Conservation (phyloP, 305 asterid genomes). For the Fraxinus velutina region DNA sequence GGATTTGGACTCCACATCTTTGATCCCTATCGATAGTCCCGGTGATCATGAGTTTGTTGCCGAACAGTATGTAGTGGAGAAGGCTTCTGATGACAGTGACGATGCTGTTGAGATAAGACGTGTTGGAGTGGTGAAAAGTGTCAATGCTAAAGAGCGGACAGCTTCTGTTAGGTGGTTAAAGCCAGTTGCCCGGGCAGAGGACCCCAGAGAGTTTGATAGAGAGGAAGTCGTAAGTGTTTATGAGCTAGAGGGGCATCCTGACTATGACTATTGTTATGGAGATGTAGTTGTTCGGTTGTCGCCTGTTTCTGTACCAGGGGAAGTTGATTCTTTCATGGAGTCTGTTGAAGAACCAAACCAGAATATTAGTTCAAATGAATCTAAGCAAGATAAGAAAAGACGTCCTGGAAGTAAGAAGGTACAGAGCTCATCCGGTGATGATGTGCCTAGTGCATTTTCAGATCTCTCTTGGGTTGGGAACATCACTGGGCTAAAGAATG, state of each 20-base stretch:
- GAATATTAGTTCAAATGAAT: conserved; percentile 34
- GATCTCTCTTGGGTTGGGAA: conserved; percentile 98
- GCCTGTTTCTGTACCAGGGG: conserved; percentile 54
- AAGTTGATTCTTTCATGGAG: conserved; percentile 28
- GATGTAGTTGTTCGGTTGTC: conserved; percentile 92
- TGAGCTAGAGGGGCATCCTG: conserved; percentile 97
- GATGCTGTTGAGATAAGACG: conserved; percentile 62
- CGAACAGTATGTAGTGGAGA: conserved; percentile 92
- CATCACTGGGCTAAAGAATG: conserved; percentile 77
- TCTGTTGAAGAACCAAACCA: conserved; percentile 33
- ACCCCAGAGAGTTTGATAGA: conserved; percentile 76
- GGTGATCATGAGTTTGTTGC: conserved; percentile 98
- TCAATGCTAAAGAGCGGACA: conserved; percentile 82
- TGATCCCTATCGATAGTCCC: conserved; percentile 83
- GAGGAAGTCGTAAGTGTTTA: conserved; percentile 94
- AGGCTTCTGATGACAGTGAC: conserved; percentile 68
- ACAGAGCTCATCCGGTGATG: conserved; percentile 39
- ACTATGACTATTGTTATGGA: conserved; percentile 94
- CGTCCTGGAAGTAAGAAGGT: conserved; percentile 28
- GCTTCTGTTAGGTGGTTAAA: conserved; percentile 92
- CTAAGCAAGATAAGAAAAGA: conserved; percentile 30
- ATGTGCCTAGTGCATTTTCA: conserved; percentile 46
- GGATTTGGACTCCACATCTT: conserved; percentile 56
- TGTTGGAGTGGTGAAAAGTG: conserved; percentile 83
- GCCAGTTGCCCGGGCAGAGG: conserved; percentile 79